Evolutionary conservation across 805 yeast species (phyloP).

Genomic region (Metschnikowia lochheadii): DNA sequence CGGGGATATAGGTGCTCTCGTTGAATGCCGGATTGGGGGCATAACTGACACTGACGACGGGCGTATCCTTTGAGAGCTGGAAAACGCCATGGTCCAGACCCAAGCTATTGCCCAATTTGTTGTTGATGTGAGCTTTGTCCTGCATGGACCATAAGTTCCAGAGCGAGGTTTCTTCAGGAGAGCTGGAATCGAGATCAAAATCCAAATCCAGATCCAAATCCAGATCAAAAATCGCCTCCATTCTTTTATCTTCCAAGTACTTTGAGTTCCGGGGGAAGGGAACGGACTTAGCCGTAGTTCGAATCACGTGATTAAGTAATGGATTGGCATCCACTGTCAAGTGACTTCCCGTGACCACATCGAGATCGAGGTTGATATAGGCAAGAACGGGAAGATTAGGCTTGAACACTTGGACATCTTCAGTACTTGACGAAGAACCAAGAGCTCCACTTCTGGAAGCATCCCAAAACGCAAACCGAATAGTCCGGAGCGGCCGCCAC

Average conservation of each 20-base stretch:
- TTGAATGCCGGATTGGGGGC: conserved; percentile 27
- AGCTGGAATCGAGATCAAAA: too few species aligned
- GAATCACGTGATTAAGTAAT: conserved; percentile 30
- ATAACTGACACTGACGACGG: conserved; percentile 32
- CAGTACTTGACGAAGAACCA: conserved; percentile 26
- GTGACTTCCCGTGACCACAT: conserved; percentile 35
- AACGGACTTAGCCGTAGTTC: conserved; percentile 25
- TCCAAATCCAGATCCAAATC: too few species aligned
- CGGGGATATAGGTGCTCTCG: conserved; percentile 27
- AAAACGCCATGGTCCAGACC: conserved; percentile 26
- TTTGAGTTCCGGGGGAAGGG: conserved; percentile 26
- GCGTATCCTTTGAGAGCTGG: conserved; percentile 28
- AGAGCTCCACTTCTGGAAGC: conserved; percentile 31
- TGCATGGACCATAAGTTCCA: conserved; percentile 35
- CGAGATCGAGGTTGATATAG: conserved; percentile 38
- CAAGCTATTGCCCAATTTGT: conserved; percentile 26
- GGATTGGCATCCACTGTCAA: conserved; percentile 35
- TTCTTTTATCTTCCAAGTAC: conserved; percentile 6
- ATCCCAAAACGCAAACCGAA: conserved; percentile 41
- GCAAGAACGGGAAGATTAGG: conserved; percentile 26
- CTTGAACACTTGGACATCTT: conserved; percentile 20
- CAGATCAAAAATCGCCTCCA: too few species aligned
- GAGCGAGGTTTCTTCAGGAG: conserved; percentile 22
- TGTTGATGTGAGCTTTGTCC: conserved; percentile 28
- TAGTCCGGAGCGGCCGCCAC: conserved; percentile 40